phyloP scores from a whole-genome alignment of 805 yeast species.

The Wickerhamomyces sydowiorum region DNA sequence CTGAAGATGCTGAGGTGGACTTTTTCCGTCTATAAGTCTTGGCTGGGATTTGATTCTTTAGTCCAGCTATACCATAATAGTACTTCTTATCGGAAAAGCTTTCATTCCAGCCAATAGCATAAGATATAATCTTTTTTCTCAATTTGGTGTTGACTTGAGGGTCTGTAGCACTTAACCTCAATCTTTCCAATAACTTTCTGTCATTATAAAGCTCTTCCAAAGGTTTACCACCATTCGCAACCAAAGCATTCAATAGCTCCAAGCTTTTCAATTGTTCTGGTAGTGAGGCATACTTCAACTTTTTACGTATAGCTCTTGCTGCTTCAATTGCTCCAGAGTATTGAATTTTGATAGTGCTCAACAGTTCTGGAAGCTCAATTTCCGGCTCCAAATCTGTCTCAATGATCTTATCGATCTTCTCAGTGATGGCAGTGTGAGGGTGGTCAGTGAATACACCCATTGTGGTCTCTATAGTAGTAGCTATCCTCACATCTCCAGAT shows the following conservation, averaged over 20 bases:
- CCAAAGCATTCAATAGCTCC: slow-evolving; percentile 51
- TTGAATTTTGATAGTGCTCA: slow-evolving; percentile 28
- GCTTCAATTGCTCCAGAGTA: slow-evolving; percentile 58
- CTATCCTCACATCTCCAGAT: neutral
- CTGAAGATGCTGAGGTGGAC: neutral
- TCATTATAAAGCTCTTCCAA: slow-evolving; percentile 52
- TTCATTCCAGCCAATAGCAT: slow-evolving; percentile 63
- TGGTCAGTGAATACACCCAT: slow-evolving; percentile 57
- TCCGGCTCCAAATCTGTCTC: slow-evolving; percentile 26
- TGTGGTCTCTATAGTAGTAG: neutral
- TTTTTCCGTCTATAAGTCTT: slow-evolving; percentile 19
- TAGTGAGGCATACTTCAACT: slow-evolving; percentile 74
- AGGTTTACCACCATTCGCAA: slow-evolving; percentile 45
- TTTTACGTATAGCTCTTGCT: slow-evolving; percentile 86
- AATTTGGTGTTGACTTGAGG: slow-evolving; percentile 41
- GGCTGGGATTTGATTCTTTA: slow-evolving; percentile 41
- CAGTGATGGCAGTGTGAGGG: slow-evolving; percentile 67
- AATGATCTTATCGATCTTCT: slow-evolving; percentile 49
- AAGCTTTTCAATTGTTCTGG: slow-evolving; percentile 65
- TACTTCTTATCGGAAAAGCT: slow-evolving; percentile 47
- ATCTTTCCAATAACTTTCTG: slow-evolving; percentile 57
- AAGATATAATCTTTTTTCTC: slow-evolving; percentile 37
- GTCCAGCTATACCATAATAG: slow-evolving; percentile 39
- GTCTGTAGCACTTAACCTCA: slow-evolving; percentile 42
- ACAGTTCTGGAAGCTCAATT: slow-evolving; percentile 27